These are phyloP conservation scores for Penicillium simplicissimum DNA, from an alignment of 495 filamentous ascomycete genomes.

Conservation along the genomic window DNA sequence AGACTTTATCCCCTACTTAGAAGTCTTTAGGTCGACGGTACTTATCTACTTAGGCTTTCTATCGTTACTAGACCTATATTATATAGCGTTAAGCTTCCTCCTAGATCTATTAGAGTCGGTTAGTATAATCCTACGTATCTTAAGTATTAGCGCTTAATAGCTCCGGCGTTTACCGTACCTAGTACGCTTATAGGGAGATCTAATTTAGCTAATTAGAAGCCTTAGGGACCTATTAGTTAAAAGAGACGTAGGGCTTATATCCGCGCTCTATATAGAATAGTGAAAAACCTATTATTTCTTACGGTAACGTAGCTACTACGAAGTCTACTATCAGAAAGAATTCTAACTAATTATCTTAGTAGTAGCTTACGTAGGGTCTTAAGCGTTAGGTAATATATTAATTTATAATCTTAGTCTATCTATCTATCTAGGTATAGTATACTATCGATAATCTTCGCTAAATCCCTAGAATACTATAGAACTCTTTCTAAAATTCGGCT, in stretches of 20 bases:
- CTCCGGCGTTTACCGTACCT: no score
- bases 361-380: no score
- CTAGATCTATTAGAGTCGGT: not conserved
- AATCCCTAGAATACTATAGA: slow-evolving; percentile 18
- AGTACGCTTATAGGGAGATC: no score
- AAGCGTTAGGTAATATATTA: not conserved
- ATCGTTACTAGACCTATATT: not conserved
- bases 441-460: slow-evolving; percentile 20
- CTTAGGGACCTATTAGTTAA: no score
- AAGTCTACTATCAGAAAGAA: no score
- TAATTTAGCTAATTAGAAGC: no score
- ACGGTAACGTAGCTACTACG: no score
- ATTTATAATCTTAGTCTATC: slow-evolving; percentile 8
- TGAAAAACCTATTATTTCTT: no score
- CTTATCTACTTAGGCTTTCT: not conserved
- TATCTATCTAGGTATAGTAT: slow-evolving; percentile 22
- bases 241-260: no score
- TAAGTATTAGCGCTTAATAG: no score
- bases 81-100: not conserved
- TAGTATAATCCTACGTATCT: not conserved
- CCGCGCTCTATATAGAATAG: no score
- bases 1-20: not conserved
- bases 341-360: no score
- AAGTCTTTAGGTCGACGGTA: not conserved
- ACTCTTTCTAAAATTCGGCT: slow-evolving; percentile 17